Evolutionary conservation across 495 filamentous ascomycete genomes (phyloP), one percentile per base, ranked within the genome.

Genomic region (Aspergillus coremiiformis): DNA sequence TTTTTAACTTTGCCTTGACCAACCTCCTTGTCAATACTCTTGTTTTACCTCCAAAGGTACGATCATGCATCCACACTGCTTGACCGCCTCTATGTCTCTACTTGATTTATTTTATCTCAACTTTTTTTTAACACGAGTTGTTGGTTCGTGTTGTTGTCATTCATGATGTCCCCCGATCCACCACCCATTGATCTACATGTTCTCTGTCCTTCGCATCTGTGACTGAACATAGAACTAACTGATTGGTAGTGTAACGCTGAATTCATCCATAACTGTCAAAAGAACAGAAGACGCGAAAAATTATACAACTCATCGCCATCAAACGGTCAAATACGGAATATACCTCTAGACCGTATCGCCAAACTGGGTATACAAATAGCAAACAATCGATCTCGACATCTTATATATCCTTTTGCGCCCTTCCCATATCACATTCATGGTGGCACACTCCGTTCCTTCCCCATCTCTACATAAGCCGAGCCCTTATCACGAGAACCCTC

Each of bases 401-500:
- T n/a, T 50, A 52, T 55, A 46, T 55, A 54, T 52, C 33, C 27
- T 22, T 43, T 45, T 48, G 21, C 49, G 9, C 44, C 29, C 22
- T 27, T 47, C 52, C 57, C 53, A 53, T 57, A 57, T 55, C 56
- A 60, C 62, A 55, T 62, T 61, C 62, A 64, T 65, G 59, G 59
- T 68, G 56, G 57, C 59, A 57, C 84, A 64, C 71, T 84, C 51
- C 20, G 24, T 55, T 12, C 72, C 78, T 58, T 87, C 86, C 60
- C 84, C 85, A 54, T 89, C 89, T 53, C 68, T 90, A 58, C 79
- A 76, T 70, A 92, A 91, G 81, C 91, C 93, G 86, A 84, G 89
- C 65, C 48, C 32, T 27, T 52, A 54, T 54, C 39, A 46, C 32
- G 49, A 49, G 24, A 46, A 49, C 26, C 24, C 47, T 27, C 50